Evolutionary conservation across 352 stramenopile genomes (phyloP).

Genomic region (Pythium sp.): DNA sequence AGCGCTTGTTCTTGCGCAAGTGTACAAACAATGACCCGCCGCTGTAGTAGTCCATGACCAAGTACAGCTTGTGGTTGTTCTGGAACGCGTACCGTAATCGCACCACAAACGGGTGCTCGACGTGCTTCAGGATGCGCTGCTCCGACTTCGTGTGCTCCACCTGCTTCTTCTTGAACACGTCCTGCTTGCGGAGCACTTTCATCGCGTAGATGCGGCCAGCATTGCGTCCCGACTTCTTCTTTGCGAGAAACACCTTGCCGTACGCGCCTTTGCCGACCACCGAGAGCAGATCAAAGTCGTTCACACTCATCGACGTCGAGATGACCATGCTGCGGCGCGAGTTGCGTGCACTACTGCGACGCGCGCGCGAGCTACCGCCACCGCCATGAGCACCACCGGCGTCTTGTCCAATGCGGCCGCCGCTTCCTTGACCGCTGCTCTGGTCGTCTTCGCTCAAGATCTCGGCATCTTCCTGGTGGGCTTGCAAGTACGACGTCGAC

Average conservation of each 20-base stretch:
- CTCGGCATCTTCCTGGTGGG: constrained; percentile 74
- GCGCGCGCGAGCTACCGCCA: constrained; percentile 22
- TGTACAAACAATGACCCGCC: constrained; percentile 86
- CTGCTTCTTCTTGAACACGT: constrained; percentile 86
- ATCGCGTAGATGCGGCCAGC: constrained; percentile 82
- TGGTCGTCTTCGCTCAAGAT: constrained; percentile 45
- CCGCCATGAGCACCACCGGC: not conserved
- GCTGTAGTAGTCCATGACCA: constrained; percentile 90
- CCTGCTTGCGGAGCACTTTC: constrained; percentile 85
- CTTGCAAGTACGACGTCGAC: constrained; percentile 44
- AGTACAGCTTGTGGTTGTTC: constrained; percentile 84
- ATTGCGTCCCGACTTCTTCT: constrained; percentile 74
- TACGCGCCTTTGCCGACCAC: constrained; percentile 88
- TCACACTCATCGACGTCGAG: constrained; percentile 78
- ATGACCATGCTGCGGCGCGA: constrained; percentile 79
- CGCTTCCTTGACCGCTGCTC: not conserved
- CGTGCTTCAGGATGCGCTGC: constrained; percentile 84
- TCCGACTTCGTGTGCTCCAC: constrained; percentile 88
- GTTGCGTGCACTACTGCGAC: constrained; percentile 35
- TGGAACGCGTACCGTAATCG: constrained; percentile 87
- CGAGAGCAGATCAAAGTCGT: constrained; percentile 83
- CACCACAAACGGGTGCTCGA: constrained; percentile 89
- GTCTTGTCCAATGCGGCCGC: not conserved
- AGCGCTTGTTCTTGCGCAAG: constrained; percentile 72
- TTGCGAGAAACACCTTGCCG: constrained; percentile 83